Percentiles rank a stretch among this genome's conserved stretches.
Conservation (phyloP, 1,284 basidiomycete species). For the Phellopilus nigrolimitatus region DNA sequence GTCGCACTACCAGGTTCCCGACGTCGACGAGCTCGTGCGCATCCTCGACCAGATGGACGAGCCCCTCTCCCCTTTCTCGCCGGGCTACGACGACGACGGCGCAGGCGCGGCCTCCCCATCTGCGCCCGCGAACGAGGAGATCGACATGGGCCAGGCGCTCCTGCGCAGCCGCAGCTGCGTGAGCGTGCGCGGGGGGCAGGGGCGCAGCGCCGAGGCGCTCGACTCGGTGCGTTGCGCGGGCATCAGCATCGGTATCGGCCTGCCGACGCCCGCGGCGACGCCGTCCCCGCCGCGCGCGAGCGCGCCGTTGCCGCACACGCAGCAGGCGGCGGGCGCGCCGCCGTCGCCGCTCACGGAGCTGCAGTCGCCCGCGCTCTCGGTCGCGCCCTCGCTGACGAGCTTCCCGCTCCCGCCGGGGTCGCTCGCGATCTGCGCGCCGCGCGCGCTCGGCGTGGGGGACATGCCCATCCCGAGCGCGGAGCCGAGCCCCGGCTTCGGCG, state of each 20-base stretch:
- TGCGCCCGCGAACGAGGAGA: constrained; percentile 1
- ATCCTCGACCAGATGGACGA: constrained; percentile 8
- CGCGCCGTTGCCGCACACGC: neutral
- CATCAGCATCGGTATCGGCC: neutral
- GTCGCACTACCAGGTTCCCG: constrained; percentile 8
- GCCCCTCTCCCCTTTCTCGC: too few relatives aligned
- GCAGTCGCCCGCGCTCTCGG: constrained; percentile 2
- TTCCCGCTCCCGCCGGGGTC: constrained; percentile 9
- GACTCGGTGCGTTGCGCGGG: neutral
- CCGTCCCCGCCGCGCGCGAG: neutral
- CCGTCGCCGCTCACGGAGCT: neutral
- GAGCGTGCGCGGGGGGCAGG: constrained; percentile 1
- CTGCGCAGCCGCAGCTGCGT: neutral
- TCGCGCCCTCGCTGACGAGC: constrained; percentile 2
- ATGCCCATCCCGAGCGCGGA: constrained; percentile 7
- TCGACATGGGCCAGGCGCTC: constrained; percentile 9
- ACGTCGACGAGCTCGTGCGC: constrained; percentile 19
- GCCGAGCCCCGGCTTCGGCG: constrained; percentile 9
- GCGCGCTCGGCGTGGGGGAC: constrained; percentile 3
- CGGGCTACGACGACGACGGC: constrained; percentile 1
- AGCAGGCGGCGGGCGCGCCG: neutral
- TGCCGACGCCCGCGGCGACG: constrained; percentile 16
- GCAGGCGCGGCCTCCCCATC: neutral
- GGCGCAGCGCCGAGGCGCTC: neutral
- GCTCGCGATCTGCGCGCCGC: constrained; percentile 4